Evolutionary conservation across 2,329 filamentous ascomycete genomes (phyloP), one percentile per base, ranked within the genome.

Genomic region (Leptographium lundbergii): DNA sequence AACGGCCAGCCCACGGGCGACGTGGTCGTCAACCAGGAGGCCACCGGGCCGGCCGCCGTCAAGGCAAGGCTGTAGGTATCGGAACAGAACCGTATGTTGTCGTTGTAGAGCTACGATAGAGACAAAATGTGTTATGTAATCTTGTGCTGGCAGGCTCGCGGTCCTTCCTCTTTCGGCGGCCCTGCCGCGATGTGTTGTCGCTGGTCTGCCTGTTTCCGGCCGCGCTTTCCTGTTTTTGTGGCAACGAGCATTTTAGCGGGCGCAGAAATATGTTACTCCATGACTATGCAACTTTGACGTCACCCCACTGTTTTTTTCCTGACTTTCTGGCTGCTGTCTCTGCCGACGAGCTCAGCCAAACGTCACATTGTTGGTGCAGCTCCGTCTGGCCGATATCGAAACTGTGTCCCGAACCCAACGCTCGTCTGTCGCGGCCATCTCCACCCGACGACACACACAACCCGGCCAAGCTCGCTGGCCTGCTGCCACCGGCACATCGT

Each of bases 1-100:
- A 84, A 95, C 65, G 83, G 86, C 42, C 77, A 85, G 27, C 85
- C 85, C 69, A 87, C 81, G 34, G 91, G 91, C 42, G 86, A 87
- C 63, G 87, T 97, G 6, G 81, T 86, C 6, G 71, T 95, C 60
- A 99, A 97, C 72, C 78, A 86, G 63, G 92, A 96, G 68, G 94
- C 94, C 1, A 95, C 86, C 61, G 89, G 87, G 47, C 71, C 76
- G 2, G 74, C 57, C 11, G 39, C 59, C 4, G 25, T 67, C 57
- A 70, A 70, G 63, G 66, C 72, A 14, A 73, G 69, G 62, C 65
- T 74, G 47, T 67, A 60, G 32, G 29, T 4, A 22, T 29, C 45
- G 13, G 4, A 6, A 53, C 17, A n/a, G n/a, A n/a, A n/a, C n/a
- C n/a, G n/a, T n/a, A n/a, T n/a, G n/a, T n/a, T n/a, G n/a, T n/a